Conservation (phyloP, 2,329 filamentous ascomycete species). For the Aspergillus vadensis region DNA sequence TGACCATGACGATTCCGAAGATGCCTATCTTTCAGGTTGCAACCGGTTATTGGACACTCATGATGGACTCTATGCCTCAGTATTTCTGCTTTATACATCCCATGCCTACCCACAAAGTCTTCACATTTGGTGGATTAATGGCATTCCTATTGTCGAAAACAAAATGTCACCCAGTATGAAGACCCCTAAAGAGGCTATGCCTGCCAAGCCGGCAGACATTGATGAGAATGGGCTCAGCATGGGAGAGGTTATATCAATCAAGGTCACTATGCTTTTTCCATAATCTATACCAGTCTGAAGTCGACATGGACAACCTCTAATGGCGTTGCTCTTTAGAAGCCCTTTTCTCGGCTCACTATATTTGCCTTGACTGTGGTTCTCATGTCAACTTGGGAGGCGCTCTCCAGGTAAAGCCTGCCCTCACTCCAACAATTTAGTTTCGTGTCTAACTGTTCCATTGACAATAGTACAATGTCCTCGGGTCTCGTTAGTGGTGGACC, state of each 20-base stretch:
- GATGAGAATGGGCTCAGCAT: not conserved
- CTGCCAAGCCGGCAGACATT: not conserved
- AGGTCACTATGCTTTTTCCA: not conserved
- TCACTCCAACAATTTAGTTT: not conserved
- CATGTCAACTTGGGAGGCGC: constrained; percentile 2
- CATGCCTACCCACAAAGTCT: no score
- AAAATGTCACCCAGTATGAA: not conserved
- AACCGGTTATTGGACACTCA: no score
- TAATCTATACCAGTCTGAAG: not conserved
- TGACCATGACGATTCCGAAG: no score
- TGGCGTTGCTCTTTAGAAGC: not conserved
- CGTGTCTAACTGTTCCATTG: no score
- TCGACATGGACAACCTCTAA: not conserved
- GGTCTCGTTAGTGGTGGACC: constrained; percentile 12
- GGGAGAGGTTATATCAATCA: not conserved
- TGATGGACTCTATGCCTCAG: no score
- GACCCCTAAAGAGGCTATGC: not conserved
- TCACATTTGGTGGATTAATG: not conserved
- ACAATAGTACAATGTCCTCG: constrained; percentile 3
- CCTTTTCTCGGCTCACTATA: not conserved
- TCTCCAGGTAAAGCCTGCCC: not conserved
- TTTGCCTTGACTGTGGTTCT: not conserved
- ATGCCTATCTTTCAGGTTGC: no score
- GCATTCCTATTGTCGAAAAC: not conserved
- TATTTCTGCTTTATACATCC: no score